phyloP scores from a whole-genome alignment of 768 basidiomycete species.

The Ramaria rubella region DNA sequence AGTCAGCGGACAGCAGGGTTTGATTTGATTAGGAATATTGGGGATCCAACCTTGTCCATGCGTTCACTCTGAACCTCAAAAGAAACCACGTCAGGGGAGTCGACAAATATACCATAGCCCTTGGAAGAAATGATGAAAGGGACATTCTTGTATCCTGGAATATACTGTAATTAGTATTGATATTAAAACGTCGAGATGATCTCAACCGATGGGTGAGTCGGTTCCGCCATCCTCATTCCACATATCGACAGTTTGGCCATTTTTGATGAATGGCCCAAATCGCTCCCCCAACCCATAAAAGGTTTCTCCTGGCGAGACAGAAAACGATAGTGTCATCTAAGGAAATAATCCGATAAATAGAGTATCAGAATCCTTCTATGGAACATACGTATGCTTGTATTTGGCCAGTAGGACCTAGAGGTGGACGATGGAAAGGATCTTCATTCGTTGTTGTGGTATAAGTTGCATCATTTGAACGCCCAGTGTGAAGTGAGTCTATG shows the following conservation, averaged over 20 bases:
- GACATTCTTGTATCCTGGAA: conserved; percentile 42
- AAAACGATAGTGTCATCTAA: conserved; percentile 39
- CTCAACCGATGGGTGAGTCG: conserved; percentile 19
- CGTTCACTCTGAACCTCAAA: conserved; percentile 66
- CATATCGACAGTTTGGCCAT: conserved; percentile 58
- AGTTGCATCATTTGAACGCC: not conserved
- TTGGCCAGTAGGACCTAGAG: conserved; percentile 43
- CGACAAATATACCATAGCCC: conserved; percentile 71
- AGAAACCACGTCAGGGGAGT: conserved; percentile 70
- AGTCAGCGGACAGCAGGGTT: conserved; percentile 17
- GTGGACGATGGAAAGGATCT: conserved; percentile 37
- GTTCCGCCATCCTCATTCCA: conserved; percentile 79
- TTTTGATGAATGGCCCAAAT: conserved; percentile 70
- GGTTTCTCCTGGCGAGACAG: conserved; percentile 60
- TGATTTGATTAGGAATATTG: conserved; percentile 20
- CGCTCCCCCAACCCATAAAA: conserved; percentile 73
- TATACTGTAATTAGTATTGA: not conserved
- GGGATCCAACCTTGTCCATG: conserved; percentile 27
- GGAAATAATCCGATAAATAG: conserved; percentile 38
- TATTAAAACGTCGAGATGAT: not conserved
- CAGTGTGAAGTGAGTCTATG: conserved; percentile 3
- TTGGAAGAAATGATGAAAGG: conserved; percentile 66
- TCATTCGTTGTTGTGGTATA: conserved; percentile 6
- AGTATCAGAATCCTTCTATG: conserved; percentile 43
- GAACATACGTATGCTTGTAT: conserved; percentile 49